A percentile compares a stretch with the other conserved stretches of the same genome.
These are phyloP conservation scores for Gonium pectorale DNA, from an alignment of 139 green algal genomes.

Conservation along the genomic window DNA sequence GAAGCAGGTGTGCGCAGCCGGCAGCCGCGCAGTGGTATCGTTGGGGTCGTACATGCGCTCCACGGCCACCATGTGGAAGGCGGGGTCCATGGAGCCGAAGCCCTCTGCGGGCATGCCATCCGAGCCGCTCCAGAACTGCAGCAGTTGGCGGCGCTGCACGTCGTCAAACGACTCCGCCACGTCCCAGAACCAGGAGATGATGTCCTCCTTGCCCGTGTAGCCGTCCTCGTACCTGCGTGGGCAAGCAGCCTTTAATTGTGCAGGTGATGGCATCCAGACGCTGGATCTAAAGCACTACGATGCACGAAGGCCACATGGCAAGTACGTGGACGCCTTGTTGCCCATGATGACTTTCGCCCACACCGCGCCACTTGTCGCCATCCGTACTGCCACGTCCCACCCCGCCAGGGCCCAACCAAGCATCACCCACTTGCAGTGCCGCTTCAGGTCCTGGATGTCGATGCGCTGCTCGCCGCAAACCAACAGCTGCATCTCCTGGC, in stretches of 20 bases:
- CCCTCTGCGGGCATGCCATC: constrained; percentile 75
- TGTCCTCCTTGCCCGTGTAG: constrained; percentile 72
- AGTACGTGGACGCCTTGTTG: too few relatives aligned
- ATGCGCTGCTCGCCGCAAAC: constrained; percentile 73
- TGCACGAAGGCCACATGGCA: too few relatives aligned
- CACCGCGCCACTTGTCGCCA: too few relatives aligned
- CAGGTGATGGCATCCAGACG: background rate
- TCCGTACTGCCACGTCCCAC: too few relatives aligned
- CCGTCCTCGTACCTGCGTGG: constrained; percentile 70
- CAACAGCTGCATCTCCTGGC: constrained; percentile 80
- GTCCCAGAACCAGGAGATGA: constrained; percentile 74
- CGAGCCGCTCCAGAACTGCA: constrained; percentile 75
- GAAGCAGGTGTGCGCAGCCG: constrained; percentile 76
- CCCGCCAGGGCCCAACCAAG: background rate
- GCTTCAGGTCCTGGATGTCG: constrained; percentile 60
- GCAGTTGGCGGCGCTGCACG: constrained; percentile 62
- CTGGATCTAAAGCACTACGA: too few relatives aligned
- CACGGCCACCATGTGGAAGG: constrained; percentile 72
- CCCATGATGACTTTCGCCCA: too few relatives aligned
- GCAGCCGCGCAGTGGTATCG: constrained; percentile 69
- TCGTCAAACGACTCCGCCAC: constrained; percentile 68
- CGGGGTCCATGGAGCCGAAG: constrained; percentile 70
- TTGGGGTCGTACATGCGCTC: constrained; percentile 72
- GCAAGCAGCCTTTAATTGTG: constrained; percentile 5
- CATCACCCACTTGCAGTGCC: constrained; percentile 59